Conservation (phyloP, 1,284 basidiomycete genomes). For the Inonotus hispidus region DNA sequence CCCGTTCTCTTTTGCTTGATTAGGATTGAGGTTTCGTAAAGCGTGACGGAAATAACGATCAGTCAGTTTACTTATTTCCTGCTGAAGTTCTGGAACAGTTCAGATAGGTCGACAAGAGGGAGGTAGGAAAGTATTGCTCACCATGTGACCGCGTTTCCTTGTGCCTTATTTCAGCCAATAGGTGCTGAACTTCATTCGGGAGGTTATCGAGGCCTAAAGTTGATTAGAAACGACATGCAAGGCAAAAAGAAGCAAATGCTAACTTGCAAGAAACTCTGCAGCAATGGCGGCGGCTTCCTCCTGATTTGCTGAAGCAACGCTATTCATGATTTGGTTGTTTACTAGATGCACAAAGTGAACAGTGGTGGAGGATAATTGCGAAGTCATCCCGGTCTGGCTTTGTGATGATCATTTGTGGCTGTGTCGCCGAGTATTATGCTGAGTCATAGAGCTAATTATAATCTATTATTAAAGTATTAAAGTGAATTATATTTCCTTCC, state of each 20-base stretch:
- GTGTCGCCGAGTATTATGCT: too few relatives aligned
- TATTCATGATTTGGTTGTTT: slow-evolving; percentile 11
- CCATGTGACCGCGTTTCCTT: slow-evolving; percentile 51
- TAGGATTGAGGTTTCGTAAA: slow-evolving; percentile 21
- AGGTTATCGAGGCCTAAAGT: slow-evolving; percentile 66
- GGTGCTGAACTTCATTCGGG: slow-evolving; percentile 64
- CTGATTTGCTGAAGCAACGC: slow-evolving; percentile 11
- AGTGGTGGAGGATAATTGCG: too few relatives aligned
- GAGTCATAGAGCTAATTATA: too few relatives aligned
- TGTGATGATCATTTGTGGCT: too few relatives aligned
- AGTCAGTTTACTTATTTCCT: slow-evolving; percentile 49
- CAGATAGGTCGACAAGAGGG: neutral
- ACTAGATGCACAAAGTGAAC: too few relatives aligned
- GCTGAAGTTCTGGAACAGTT: slow-evolving; percentile 39
- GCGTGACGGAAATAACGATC: slow-evolving; percentile 48
- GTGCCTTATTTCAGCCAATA: slow-evolving; percentile 66
- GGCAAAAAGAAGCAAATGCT: neutral
- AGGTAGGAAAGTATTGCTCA: slow-evolving; percentile 20
- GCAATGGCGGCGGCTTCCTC: slow-evolving; percentile 18
- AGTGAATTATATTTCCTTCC: too few relatives aligned
- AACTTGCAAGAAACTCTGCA: slow-evolving; percentile 18
- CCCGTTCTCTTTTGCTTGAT: slow-evolving; percentile 9
- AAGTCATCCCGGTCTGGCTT: too few relatives aligned
- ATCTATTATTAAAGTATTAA: too few relatives aligned
- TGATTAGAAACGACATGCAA: neutral